Percentiles rank a stretch among this genome's conserved stretches.
Evolutionary conservation across 257 asterid genomes (phyloP).

Genomic region (Prunella vulgaris): DNA sequence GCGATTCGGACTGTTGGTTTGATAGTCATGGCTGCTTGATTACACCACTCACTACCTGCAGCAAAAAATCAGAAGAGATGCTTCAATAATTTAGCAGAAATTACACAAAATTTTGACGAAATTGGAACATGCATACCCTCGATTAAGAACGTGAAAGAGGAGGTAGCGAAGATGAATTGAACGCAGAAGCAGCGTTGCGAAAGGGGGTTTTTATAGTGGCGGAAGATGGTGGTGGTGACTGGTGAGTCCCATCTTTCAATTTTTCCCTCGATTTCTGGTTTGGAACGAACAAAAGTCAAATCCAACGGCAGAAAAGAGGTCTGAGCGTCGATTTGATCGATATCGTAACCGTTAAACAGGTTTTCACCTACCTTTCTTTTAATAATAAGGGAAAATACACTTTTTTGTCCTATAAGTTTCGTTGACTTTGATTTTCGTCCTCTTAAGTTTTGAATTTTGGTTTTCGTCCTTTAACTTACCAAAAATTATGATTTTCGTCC

Average conservation of each 20-base stretch:
- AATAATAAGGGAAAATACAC: no score
- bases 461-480: no score
- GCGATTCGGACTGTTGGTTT: slow-evolving; percentile 40
- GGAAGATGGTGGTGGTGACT: neutral
- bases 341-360: slow-evolving; percentile 16
- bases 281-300: slow-evolving; percentile 10
- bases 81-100: neutral
- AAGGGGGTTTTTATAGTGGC: slow-evolving; percentile 23
- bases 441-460: no score
- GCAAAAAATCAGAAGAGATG: neutral
- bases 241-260: neutral
- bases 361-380: neutral
- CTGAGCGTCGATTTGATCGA: slow-evolving; percentile 10
- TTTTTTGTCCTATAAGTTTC: no score
- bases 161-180: slow-evolving; percentile 5
- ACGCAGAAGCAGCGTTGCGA: neutral
- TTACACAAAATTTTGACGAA: neutral
- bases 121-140: slow-evolving; percentile 14
- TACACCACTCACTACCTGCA: neutral
- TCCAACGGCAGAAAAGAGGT: slow-evolving; percentile 32
- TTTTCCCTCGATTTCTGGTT: neutral
- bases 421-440: no score
- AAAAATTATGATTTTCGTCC: no score
- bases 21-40: slow-evolving; percentile 37
- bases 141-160: neutral